Evolutionary conservation across 768 basidiomycete genomes (phyloP), one percentile per base, ranked within the genome.

Genomic region (Neoboletus subvelutipes): DNA sequence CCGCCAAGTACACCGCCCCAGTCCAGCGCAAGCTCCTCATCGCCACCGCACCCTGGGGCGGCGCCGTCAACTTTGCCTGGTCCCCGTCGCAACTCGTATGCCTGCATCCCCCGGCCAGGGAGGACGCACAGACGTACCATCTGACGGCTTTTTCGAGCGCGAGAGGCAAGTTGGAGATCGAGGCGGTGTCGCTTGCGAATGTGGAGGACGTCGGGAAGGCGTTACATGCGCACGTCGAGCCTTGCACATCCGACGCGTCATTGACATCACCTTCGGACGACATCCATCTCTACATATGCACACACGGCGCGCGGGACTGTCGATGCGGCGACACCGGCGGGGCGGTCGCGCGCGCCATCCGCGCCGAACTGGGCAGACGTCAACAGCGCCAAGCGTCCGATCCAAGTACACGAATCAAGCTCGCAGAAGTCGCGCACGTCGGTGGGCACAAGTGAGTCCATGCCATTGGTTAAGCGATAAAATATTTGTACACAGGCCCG

Each of bases 261-360:
- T 42, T 55, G 15, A 24, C 26, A 2, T 17, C 34, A 5, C 45
- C 28, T 20, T 54, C 55, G n/a, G 56, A 79, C 22, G 62, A 67
- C 42, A 55, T 78, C 45, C 67, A 77, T 60, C 58, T 90, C 18
- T 89, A 86, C 63, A 83, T 94, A 1, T 94, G 92, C 67, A 92
- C 90, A 5, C 92, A 94, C 67, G 84, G 82, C 5, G 77, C 80
- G 40, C 79, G 90, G 49, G 91, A 93, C 67, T 94, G 91, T 71
- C 78, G 91, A 6, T 93, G 92, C 60, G 87, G 87, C 2, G 78
- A 86, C 12, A 78, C 71, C 22, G 91, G 92, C 0, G 78, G 79
- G 3, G 75, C 73, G 12, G 79, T 93, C 8, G 82, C 77, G 3
- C 73, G 73, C 0, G 78, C 83, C 3, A 66, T 94, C 28, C 72